Conservation (phyloP, 495 filamentous ascomycete species). For the Talaromyces trachyspermus region DNA sequence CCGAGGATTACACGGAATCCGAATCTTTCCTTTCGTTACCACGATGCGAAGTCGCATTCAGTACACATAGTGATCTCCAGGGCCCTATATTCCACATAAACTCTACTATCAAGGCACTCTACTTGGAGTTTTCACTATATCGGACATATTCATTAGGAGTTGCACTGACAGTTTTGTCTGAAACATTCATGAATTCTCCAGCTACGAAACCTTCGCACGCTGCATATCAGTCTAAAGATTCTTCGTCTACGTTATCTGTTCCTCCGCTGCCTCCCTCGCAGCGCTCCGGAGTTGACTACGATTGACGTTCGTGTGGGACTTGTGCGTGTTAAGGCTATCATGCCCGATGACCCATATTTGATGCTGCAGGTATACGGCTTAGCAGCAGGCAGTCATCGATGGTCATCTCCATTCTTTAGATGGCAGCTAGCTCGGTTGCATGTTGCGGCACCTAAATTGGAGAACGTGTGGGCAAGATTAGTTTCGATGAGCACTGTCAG, state of each 20-base stretch:
- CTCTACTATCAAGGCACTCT: conserved; percentile 67
- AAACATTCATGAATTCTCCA: conserved; percentile 56
- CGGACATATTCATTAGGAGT: conserved; percentile 87
- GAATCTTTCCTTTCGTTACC: conserved; percentile 85
- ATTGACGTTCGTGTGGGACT: conserved; percentile 72
- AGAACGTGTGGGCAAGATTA: conserved; percentile 74
- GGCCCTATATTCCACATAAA: conserved; percentile 84
- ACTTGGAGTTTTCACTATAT: conserved; percentile 86
- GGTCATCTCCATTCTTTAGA: conserved; percentile 69
- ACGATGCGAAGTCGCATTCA: conserved; percentile 76
- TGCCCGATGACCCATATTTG: conserved; percentile 80
- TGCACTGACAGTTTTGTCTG: conserved; percentile 65
- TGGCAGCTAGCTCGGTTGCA: conserved; percentile 74
- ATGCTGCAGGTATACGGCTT: conserved; percentile 83
- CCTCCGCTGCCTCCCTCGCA: conserved; percentile 24
- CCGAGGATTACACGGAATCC: conserved; percentile 70
- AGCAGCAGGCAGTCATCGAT: conserved; percentile 76
- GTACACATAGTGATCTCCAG: conserved; percentile 74
- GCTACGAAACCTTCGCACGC: conserved; percentile 7
- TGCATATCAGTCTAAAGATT: conserved; percentile 2
- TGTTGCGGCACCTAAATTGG: conserved; percentile 75
- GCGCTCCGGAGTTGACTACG: conserved; percentile 61
- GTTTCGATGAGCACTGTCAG: conserved; percentile 73
- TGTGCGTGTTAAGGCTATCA: conserved; percentile 77
- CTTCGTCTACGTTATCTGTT: conserved; percentile 17